Evolutionary conservation across 2,329 filamentous ascomycete genomes (phyloP), one percentile per base, ranked within the genome.

Genomic region (Chrysoporthe deuterocubensis): DNA sequence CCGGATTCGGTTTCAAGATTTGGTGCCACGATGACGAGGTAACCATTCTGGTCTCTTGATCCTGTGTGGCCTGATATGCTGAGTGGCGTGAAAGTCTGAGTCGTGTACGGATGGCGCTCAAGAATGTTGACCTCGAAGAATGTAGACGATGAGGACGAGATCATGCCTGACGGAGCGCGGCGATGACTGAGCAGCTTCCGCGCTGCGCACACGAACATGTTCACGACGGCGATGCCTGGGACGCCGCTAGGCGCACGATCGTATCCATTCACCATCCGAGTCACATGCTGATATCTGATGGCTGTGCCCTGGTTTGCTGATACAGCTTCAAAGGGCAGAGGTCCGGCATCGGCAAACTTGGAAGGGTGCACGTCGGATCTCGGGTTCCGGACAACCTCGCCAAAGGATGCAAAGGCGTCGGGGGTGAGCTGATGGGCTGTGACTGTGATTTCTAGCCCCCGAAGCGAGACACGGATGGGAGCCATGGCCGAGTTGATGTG

Each of bases 31-130:
- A 98, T 88, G 70, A 98, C 92, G 37, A 99, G 86, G 77, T 95
- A 97, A 32, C 83, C 80, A 13, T 83, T 40, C 16, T 61, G 44
- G 8, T 34, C 82, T 64, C 84, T 80, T 14, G 64, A 50, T 11
- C 9, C 65, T 2, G 4, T 14, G 60, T 57, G 5, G 76, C 74
- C 13, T 78, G 73, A 59, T 76, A 75, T n/a, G 81, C 80, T 13
- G 80, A 97, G 82, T 0, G 96, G 96, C 56, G 92, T 86, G 78
- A 99, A 98, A 0, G 94, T 97, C 81, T 99, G 96, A 1, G 92
- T 92, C 1, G 96, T 98, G 79, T 90, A 98, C 0, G 96, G 95
- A 79, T 99, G 96, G 50, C 96, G 86, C 78, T 99, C 96, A 42
- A 98, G 87, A 67, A 97, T 87, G 26, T 81, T 80, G 65, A 97